Evolutionary conservation across 2,329 filamentous ascomycete genomes (phyloP).

Genomic region (Pseudofabraea citricarpa): DNA sequence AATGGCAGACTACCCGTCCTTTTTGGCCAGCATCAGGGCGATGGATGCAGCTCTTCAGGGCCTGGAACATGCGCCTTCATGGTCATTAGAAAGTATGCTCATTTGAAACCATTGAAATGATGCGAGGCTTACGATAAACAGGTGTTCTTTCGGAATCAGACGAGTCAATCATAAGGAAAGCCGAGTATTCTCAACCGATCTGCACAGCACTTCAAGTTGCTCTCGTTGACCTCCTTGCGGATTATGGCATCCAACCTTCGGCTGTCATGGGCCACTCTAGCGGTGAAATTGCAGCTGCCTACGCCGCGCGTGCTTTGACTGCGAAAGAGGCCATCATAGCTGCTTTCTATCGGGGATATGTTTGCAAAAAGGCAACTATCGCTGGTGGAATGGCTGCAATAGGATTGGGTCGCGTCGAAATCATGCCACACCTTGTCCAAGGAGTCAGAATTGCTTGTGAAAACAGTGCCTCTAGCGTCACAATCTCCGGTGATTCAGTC

Average conservation of each 20-base stretch:
- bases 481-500: slow-evolving; percentile 10
- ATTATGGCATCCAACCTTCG: slow-evolving; percentile 32
- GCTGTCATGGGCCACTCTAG: slow-evolving; percentile 38
- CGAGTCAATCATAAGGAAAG: slow-evolving; percentile 15
- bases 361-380: slow-evolving; percentile 1
- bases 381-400: slow-evolving; percentile 11
- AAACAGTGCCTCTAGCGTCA: slow-evolving; percentile 14
- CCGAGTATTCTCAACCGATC: slow-evolving; percentile 29
- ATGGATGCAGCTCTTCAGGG: not conserved
- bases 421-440: slow-evolving; percentile 14
- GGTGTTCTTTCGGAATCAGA: slow-evolving; percentile 28
- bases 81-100: slow-evolving; percentile 13
- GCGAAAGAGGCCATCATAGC: slow-evolving; percentile 30
- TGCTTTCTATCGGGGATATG: slow-evolving; percentile 35
- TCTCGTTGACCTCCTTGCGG: slow-evolving; percentile 35
- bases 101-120: not conserved
- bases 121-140: too few relatives aligned
- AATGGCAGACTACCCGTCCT: slow-evolving; percentile 11
- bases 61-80: not conserved
- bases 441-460: slow-evolving; percentile 20
- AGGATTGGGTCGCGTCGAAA: slow-evolving; percentile 4
- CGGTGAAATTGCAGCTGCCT: slow-evolving; percentile 42
- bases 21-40: not conserved
- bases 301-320: slow-evolving; percentile 29
- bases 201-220: slow-evolving; percentile 41